Evolutionary conservation across 176 grass and related monocot genomes (phyloP).

Genomic region (Oryza coarctata): DNA sequence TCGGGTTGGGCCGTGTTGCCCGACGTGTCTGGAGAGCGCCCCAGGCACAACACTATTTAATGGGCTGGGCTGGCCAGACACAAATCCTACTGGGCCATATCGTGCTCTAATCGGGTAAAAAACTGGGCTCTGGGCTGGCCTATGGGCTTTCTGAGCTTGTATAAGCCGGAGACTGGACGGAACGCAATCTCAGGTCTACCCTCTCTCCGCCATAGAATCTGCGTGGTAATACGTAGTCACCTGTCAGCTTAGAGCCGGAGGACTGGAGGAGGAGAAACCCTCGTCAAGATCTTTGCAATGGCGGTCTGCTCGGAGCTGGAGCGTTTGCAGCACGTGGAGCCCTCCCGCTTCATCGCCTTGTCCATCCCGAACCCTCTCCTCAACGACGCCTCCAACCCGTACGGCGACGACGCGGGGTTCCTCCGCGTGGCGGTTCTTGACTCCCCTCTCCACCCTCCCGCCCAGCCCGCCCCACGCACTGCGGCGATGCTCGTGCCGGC

Average conservation of each 20-base stretch:
- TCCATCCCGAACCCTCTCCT: constrained; percentile 65
- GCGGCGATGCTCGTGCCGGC: constrained; percentile 68
- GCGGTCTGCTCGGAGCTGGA: constrained; percentile 37
- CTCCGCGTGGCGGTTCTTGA: constrained; percentile 74
- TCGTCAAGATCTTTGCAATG: background rate
- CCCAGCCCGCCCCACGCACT: background rate
- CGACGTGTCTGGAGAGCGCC: too few relatives aligned
- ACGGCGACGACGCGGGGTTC: constrained; percentile 31
- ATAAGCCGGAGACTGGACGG: background rate
- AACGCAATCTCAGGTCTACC: background rate
- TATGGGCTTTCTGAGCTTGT: too few relatives aligned
- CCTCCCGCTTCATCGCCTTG: constrained; percentile 73
- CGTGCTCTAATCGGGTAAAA: too few relatives aligned
- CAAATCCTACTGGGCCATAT: too few relatives aligned
- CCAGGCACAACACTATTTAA: too few relatives aligned
- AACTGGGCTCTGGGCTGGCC: too few relatives aligned
- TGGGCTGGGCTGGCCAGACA: too few relatives aligned
- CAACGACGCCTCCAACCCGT: constrained; percentile 39
- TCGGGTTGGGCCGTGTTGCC: too few relatives aligned
- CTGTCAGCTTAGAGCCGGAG: background rate
- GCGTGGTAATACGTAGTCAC: background rate
- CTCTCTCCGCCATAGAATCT: background rate
- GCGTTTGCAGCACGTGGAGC: constrained; percentile 46
- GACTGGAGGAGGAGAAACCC: too few relatives aligned
- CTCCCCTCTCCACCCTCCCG: constrained; percentile 29